phyloP scores from a whole-genome alignment of 2,329 filamentous ascomycete species.

The Chaetomium sp. region DNA sequence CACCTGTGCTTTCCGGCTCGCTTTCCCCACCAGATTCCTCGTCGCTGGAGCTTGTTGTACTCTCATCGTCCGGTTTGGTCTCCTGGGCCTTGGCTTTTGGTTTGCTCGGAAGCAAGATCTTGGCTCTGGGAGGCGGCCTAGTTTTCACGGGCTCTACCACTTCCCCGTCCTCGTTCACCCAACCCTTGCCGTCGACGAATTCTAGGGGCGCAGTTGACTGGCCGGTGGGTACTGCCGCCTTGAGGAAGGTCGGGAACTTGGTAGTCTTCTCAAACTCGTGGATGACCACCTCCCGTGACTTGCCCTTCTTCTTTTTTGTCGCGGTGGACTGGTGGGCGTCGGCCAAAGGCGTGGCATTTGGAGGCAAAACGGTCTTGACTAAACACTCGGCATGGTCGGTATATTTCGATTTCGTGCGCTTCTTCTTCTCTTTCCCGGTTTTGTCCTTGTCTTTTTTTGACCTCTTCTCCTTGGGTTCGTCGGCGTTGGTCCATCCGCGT shows the following conservation, averaged over 20 bases:
- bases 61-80: conserved; percentile 23
- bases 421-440: conserved; percentile 58
- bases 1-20: conserved; percentile 20
- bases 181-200: conserved; percentile 83
- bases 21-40: conserved; percentile 32
- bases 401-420: conserved; percentile 72
- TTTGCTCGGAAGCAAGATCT: conserved; percentile 34
- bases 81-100: neutral
- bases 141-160: conserved; percentile 65
- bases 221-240: conserved; percentile 51
- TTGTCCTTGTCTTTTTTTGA: conserved; percentile 51
- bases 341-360: conserved; percentile 47
- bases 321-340: conserved; percentile 54
- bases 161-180: conserved; percentile 78
- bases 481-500: conserved; percentile 81
- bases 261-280: conserved; percentile 89
- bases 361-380: conserved; percentile 75
- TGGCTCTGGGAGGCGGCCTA: conserved; percentile 40
- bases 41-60: conserved; percentile 15
- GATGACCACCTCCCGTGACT: conserved; percentile 62
- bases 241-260: conserved; percentile 81
- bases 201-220: conserved; percentile 54
- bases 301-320: conserved; percentile 56
- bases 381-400: conserved; percentile 79
- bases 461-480: conserved; percentile 50